Conservation (phyloP, 1,139 yeast genomes). For the Suhomyces taliae region DNA sequence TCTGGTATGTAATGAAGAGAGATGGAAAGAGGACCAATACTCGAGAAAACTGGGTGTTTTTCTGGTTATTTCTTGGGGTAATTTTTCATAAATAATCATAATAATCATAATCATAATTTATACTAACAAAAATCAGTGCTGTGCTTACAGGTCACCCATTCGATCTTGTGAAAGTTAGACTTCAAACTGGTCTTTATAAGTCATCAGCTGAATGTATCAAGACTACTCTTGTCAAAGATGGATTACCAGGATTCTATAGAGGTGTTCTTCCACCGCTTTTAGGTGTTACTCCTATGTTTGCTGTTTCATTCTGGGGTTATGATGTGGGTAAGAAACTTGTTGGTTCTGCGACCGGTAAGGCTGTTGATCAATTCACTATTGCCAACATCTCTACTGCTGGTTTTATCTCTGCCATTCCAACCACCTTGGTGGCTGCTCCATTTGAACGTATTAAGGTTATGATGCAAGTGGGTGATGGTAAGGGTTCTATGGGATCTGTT, state of each 20-base stretch:
- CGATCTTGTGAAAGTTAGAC: conserved; percentile 87
- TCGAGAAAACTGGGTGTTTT: not conserved
- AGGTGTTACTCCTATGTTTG: conserved; percentile 98
- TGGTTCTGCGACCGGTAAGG: conserved; percentile 39
- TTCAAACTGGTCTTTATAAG: conserved; percentile 72
- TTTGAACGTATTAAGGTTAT: conserved; percentile 95
- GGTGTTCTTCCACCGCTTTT: conserved; percentile 88
- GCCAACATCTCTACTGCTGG: conserved; percentile 88
- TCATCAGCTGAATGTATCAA: conserved; percentile 67
- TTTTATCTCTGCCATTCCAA: conserved; percentile 92
- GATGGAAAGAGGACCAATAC: not conserved
- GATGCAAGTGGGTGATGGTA: conserved; percentile 72
- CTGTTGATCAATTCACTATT: conserved; percentile 52
- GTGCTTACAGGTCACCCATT: conserved; percentile 96
- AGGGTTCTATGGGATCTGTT: conserved; percentile 57
- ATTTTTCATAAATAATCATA: not conserved
- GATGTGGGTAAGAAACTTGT: conserved; percentile 87
- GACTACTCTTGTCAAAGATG: conserved; percentile 69
- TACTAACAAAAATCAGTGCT: conserved; percentile 45
- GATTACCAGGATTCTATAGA: conserved; percentile 76
- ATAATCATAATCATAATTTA: not conserved
- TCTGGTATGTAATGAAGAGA: conserved; percentile 30
- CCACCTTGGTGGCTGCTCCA: conserved; percentile 94
- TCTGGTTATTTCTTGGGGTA: not conserved
- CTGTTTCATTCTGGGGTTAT: conserved; percentile 98